Base-by-base conservation (phyloP, 345 rosid species). In the Moricandia moricandioides region DNA sequence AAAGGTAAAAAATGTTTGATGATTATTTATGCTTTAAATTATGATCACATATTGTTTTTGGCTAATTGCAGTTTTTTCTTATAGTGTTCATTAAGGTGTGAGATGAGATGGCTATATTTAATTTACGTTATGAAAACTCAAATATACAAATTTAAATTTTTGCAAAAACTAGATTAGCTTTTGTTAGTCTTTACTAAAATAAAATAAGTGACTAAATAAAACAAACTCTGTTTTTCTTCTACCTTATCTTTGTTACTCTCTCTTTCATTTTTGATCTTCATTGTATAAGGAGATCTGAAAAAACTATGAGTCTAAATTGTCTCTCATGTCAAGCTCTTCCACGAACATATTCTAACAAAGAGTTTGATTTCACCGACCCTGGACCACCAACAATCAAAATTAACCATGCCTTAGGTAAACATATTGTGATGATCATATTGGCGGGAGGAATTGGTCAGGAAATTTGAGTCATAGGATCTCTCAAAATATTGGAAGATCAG, bases 301-400 rank as follows among this genome's bases (percentile, higher is more conserved):
- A 24, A 49, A 6, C 39, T 6, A 86, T 92, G 93, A 88, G 81
- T 59, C 80, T 92, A 39, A 85, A 82, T 79, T 89, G 93, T 83
- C 75, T 90, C 10, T 65, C 84, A 33, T 82, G 90, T 80, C 87
- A 47, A 75, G 86, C 62, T 40, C 83, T 65, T 8, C 57, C 1
- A 70, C 16, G 65, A 56, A 68, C 33, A 84, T 84, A 29, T 72
- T 78, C 81, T n/a, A 67, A 8, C 58, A 78, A 67, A 54, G 59
- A 78, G 2, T 21, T 35, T 52, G 54, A 63, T 64, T 13, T 37
- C 33, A 52, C 80, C 1, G 71, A 76, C 34, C 75, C 81, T 1
- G 64, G 77, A 27, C 76, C 76, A 77, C 75, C 75, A 55, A 45
- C 5, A 14, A 39, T 70, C 14, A 69, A 73, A 58, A 72, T 7